Conservation (phyloP, 345 rosid genomes). For the Lenwebbia sp. region DNA sequence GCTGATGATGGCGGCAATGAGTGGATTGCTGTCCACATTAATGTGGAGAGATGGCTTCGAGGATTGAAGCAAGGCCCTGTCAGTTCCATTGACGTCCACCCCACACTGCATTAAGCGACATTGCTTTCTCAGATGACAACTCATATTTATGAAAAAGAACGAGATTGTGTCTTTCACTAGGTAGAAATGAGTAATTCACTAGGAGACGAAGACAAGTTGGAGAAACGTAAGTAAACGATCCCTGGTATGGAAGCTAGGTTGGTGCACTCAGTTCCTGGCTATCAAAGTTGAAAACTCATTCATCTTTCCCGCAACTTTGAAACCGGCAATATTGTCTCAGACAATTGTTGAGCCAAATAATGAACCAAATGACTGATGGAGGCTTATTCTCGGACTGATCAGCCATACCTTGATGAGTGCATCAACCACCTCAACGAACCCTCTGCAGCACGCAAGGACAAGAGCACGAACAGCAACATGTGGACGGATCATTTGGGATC, state of each 20-base stretch:
- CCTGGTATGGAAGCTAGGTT: fast-evolving
- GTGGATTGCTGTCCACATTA: slow-evolving; percentile 46
- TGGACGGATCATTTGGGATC: slow-evolving; percentile 33
- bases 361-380: background rate
- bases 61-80: slow-evolving; percentile 37
- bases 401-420: slow-evolving; percentile 31
- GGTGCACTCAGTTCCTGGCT: background rate
- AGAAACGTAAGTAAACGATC: background rate
- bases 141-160: background rate
- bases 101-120: slow-evolving; percentile 25
- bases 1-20: slow-evolving; percentile 45
- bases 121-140: background rate
- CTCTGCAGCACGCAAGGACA: slow-evolving; percentile 48
- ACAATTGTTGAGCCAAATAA: background rate
- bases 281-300: background rate
- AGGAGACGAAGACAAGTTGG: background rate
- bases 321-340: background rate
- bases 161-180: background rate
- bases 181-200: background rate
- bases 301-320: background rate
- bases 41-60: slow-evolving; percentile 48
- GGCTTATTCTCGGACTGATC: background rate
- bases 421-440: slow-evolving; percentile 40
- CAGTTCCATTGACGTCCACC: slow-evolving; percentile 30
- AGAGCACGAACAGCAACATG: slow-evolving; percentile 43